These are phyloP conservation scores for Aspergillus costaricaensis DNA, from an alignment of 2,329 filamentous ascomycete genomes.

Conservation along the genomic window DNA sequence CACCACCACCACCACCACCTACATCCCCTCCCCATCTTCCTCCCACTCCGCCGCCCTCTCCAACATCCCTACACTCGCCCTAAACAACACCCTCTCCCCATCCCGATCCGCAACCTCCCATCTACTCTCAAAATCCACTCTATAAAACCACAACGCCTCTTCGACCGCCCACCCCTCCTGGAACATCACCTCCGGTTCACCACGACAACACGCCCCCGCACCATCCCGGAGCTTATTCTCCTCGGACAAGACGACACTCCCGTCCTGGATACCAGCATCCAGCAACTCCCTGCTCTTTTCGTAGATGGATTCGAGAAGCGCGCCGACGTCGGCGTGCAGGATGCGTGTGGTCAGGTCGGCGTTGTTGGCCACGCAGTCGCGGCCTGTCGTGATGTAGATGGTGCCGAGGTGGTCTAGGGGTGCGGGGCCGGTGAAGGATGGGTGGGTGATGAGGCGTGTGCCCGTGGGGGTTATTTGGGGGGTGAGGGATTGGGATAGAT, in stretches of 20 bases:
- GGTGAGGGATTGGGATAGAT: constrained; percentile 18
- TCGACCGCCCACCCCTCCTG: constrained; percentile 13
- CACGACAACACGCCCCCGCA: constrained; percentile 23
- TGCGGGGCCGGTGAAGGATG: constrained; percentile 16
- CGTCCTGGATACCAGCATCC: background rate
- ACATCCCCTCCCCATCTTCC: background rate
- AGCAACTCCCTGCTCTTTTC: background rate
- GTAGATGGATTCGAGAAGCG: constrained; percentile 19
- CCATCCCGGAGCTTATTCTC: background rate
- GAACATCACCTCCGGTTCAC: constrained; percentile 22
- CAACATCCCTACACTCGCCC: background rate
- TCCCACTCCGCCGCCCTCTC: background rate
- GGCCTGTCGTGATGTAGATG: constrained; percentile 14
- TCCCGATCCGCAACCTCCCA: constrained; percentile 17
- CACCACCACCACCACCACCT: background rate
- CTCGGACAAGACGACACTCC: constrained; percentile 9
- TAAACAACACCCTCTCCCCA: background rate
- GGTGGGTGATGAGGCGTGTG: constrained; percentile 16
- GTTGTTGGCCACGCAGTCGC: constrained; percentile 18
- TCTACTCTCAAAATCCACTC: constrained; percentile 16
- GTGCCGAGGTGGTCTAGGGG: constrained; percentile 20
- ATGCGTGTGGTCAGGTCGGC: constrained; percentile 22
- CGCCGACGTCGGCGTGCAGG: constrained; percentile 17
- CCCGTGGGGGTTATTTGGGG: constrained; percentile 14
- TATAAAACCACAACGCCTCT: constrained; percentile 19